phyloP scores from a whole-genome alignment of 2,329 filamentous ascomycete genomes.

The Phyllosticta citribraziliensis region DNA sequence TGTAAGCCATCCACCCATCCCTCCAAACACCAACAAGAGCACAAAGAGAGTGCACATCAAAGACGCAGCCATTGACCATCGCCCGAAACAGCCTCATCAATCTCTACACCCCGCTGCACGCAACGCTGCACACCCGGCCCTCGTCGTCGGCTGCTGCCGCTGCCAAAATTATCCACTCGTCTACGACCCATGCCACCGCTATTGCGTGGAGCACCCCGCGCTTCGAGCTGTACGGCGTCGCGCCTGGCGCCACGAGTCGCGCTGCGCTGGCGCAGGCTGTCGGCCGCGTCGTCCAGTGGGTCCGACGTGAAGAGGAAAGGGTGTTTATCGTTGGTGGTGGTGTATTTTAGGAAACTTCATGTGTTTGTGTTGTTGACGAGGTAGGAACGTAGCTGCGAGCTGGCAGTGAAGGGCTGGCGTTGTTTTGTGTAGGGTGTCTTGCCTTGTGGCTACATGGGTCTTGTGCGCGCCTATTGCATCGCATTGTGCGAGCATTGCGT shows the following conservation, averaged over 20 bases:
- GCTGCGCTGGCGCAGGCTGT: constrained; percentile 71
- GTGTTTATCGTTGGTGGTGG: constrained; percentile 97
- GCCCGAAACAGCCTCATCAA: constrained; percentile 54
- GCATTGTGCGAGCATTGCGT: too few species aligned
- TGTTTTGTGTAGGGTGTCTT: too few species aligned
- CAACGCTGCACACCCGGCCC: constrained; percentile 73
- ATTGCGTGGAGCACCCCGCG: constrained; percentile 84
- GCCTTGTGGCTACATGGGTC: too few species aligned
- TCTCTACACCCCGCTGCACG: constrained; percentile 76
- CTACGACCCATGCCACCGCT: constrained; percentile 58
- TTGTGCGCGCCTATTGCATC: too few species aligned
- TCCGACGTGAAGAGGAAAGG: constrained; percentile 81
- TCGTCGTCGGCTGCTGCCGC: constrained; percentile 40
- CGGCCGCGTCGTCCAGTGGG: constrained; percentile 85
- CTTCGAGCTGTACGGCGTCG: constrained; percentile 95
- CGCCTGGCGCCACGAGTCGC: constrained; percentile 56
- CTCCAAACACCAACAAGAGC: not conserved
- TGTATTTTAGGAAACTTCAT: constrained; percentile 47
- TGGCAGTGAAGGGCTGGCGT: not conserved
- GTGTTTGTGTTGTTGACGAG: not conserved
- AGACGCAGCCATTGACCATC: not conserved
- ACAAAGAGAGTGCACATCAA: not conserved
- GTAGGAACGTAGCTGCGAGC: not conserved
- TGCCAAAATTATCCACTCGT: constrained; percentile 75
- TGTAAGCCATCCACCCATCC: constrained; percentile 28